Base-by-base conservation (phyloP, 192 early-diverging fungal species). In the Backusella westeae region DNA sequence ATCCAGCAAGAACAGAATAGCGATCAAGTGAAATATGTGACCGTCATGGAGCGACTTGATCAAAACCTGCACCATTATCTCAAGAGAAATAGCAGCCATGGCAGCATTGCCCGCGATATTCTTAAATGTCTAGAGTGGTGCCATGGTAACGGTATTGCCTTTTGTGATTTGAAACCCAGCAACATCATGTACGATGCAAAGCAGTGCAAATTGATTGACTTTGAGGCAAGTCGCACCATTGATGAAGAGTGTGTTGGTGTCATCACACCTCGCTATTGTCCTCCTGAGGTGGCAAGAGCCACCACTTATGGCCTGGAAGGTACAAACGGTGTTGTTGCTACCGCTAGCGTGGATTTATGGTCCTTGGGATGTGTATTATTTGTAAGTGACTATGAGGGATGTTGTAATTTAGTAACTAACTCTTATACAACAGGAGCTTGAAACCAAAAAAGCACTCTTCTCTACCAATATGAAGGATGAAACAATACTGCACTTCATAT, bases 141-240 rank as follows among this genome's bases (percentile, higher is more conserved):
- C 59, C 86, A 87, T 56, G n/a, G n/a, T 10, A 74, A 79, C 6
- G 71, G 77, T 69, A 84, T 87, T 78, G 86, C 84, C 5, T 87
- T 85, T 34, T 87, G 86, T 76, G 86, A 87, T 44, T 59, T 87
- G n/a, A 87, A 87, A n/a, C 86, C 86, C 8, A 84, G 84, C 34
- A 87, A 87, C 59, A 78, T 87, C 35, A 87, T 87, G 86, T 82
- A 82, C 17, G 79, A 85, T 29, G 67, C 72, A 29, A 71, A 80
- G 26, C 75, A 74, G 4, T 87, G 86, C 84, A 87, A 87, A 56
- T 34, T 87, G 34, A 87, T 87, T 72, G 86, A 87, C 41, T 80
- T 87, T 63, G 86, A 87, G 32, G 84, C 84, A 1, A 84, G 84
- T 34, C 78, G 86, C 0, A 79, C 80, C 15, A 85, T 83, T 29